These are phyloP conservation scores for Pilobolus umbonatus DNA, from an alignment of 192 early-diverging fungal genomes.

Conservation along the genomic window DNA sequence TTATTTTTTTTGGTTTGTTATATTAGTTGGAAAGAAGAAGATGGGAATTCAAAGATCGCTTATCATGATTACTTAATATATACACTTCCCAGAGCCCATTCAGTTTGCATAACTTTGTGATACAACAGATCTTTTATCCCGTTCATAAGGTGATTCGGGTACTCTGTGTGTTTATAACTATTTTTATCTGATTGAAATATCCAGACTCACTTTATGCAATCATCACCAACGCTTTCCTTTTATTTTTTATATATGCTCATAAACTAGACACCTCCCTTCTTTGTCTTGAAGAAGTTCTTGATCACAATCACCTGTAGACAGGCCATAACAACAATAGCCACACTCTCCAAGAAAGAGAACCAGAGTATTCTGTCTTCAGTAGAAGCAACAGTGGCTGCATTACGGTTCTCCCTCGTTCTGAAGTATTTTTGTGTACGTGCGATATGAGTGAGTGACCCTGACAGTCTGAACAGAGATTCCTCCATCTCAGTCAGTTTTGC, in stretches of 20 bases:
- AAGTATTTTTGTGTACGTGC: constrained; percentile 86
- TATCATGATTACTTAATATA: no score
- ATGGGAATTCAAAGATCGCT: no score
- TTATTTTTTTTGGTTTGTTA: neutral
- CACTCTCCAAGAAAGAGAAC: constrained; percentile 79
- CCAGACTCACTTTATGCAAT: no score
- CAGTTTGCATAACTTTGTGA: no score
- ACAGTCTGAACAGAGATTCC: constrained; percentile 57
- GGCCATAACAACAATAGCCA: constrained; percentile 78
- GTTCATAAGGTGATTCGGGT: no score
- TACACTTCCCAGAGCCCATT: no score
- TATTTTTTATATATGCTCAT: neutral
- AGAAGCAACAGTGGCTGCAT: constrained; percentile 82
- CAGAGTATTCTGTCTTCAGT: constrained; percentile 87
- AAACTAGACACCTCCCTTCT: constrained; percentile 46
- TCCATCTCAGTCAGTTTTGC: constrained; percentile 52
- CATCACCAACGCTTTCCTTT: no score
- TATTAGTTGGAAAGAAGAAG: neutral
- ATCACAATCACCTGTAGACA: constrained; percentile 90
- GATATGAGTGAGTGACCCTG: constrained; percentile 59
- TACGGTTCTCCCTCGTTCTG: constrained; percentile 85
- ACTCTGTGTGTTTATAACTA: no score
- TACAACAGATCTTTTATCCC: no score
- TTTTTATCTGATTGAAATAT: no score
- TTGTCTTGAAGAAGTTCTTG: constrained; percentile 82